phyloP scores from a whole-genome alignment of 1,284 basidiomycete species.

The Ustilago trichophora region DNA sequence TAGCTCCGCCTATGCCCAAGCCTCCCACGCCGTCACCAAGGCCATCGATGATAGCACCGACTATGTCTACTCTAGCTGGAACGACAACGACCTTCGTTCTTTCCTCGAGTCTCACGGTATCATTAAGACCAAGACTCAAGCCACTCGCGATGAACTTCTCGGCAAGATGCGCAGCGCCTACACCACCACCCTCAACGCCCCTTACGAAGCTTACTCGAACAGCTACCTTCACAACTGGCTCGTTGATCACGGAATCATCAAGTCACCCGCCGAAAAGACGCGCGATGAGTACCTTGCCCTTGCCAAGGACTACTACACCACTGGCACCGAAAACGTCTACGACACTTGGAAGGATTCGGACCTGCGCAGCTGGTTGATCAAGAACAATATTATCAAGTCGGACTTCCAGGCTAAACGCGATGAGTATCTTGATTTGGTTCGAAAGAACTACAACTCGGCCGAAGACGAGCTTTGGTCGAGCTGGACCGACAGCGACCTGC shows the following conservation, averaged over 20 bases:
- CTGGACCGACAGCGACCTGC: constrained; percentile 62
- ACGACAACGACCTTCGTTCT: constrained; percentile 53
- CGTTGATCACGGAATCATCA: constrained; percentile 59
- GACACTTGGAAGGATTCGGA: constrained; percentile 61
- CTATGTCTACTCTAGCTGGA: constrained; percentile 63
- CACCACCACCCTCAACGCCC: constrained; percentile 53
- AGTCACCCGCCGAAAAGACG: constrained; percentile 52
- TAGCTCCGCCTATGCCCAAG: constrained; percentile 48
- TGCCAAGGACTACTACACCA: constrained; percentile 62
- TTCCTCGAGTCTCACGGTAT: constrained; percentile 56
- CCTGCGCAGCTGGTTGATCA: constrained; percentile 56
- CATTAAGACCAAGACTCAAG: constrained; percentile 56
- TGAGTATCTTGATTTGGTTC: constrained; percentile 47
- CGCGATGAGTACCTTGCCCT: constrained; percentile 58
- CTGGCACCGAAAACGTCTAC: constrained; percentile 54
- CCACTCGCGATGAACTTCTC: constrained; percentile 58
- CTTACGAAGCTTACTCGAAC: constrained; percentile 61
- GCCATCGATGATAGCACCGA: constrained; percentile 59
- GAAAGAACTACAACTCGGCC: constrained; percentile 52
- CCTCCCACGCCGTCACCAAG: constrained; percentile 29
- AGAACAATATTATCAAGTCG: constrained; percentile 56
- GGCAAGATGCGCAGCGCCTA: constrained; percentile 52
- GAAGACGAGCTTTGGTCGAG: constrained; percentile 48
- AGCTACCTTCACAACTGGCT: constrained; percentile 65
- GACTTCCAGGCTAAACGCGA: constrained; percentile 56